Conservation (phyloP, 495 filamentous ascomycete species). For the Aspergillus homomorphus region DNA sequence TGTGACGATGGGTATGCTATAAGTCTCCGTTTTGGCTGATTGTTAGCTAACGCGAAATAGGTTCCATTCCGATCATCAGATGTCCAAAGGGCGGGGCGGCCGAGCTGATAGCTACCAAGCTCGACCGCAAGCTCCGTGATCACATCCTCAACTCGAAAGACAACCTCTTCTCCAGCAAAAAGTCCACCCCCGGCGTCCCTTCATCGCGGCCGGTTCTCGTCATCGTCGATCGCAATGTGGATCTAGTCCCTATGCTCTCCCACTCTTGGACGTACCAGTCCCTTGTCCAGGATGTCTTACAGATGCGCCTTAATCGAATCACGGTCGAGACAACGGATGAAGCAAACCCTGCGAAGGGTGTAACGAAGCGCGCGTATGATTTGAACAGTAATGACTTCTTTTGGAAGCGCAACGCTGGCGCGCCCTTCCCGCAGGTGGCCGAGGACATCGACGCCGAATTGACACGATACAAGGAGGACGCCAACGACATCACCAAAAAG, state of each 20-base stretch:
- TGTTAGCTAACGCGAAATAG: conserved; percentile 35
- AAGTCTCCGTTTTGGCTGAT: not conserved
- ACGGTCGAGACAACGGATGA: conserved; percentile 86
- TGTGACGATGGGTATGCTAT: conserved; percentile 84
- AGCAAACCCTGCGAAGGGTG: conserved; percentile 63
- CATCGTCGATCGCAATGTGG: conserved; percentile 90
- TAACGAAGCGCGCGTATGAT: conserved; percentile 82
- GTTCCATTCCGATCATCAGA: conserved; percentile 88
- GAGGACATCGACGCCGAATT: conserved; percentile 94
- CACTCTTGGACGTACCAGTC: conserved; percentile 99
- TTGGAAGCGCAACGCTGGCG: conserved; percentile 90
- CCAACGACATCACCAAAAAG: conserved; percentile 89
- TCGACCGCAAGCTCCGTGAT: conserved; percentile 93
- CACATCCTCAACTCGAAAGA: conserved; percentile 97
- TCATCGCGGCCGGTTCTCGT: conserved; percentile 79
- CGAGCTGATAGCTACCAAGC: conserved; percentile 87
- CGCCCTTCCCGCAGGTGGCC: conserved; percentile 93
- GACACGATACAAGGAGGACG: conserved; percentile 92
- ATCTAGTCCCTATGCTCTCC: conserved; percentile 96
- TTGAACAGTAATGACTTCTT: conserved; percentile 92
- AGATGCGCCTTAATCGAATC: conserved; percentile 94
- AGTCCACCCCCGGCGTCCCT: conserved; percentile 55
- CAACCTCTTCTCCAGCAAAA: conserved; percentile 73
- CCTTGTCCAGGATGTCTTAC: conserved; percentile 88
- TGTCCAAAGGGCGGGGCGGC: conserved; percentile 90